Percentiles rank a stretch among this genome's conserved stretches.
These are phyloP conservation scores for Aspergillus tamarii DNA, from an alignment of 2,329 filamentous ascomycete species.

Conservation along the genomic window DNA sequence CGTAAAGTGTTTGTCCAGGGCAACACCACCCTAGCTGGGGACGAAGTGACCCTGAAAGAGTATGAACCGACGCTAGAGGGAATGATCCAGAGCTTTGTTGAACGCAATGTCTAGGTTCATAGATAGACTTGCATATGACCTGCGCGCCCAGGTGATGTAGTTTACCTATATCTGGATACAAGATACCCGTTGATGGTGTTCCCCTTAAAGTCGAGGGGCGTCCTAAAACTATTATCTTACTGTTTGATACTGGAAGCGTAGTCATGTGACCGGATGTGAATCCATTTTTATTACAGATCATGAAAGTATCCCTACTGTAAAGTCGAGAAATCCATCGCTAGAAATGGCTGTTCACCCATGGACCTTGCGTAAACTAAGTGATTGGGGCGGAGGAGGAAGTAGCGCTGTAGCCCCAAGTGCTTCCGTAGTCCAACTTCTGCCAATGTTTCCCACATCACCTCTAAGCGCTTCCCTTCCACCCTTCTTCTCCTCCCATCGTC, in stretches of 20 bases:
- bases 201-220: neutral
- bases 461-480: conserved; percentile 18
- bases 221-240: neutral
- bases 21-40: conserved; percentile 74
- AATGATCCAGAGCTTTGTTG: conserved; percentile 80
- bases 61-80: conserved; percentile 81
- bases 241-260: neutral
- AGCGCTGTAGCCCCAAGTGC: neutral
- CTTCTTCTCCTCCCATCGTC: conserved; percentile 17
- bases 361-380: neutral
- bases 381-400: neutral
- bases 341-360: neutral
- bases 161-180: neutral
- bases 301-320: neutral
- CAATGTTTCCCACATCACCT: conserved; percentile 3
- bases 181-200: neutral
- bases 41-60: conserved; percentile 76
- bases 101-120: conserved; percentile 51
- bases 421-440: neutral
- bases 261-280: neutral
- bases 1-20: conserved; percentile 87
- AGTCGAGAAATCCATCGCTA: neutral
- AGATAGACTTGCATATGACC: neutral
- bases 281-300: neutral
- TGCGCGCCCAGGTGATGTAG: neutral